Evolutionary conservation across 2,329 filamentous ascomycete genomes (phyloP), one percentile per base, ranked within the genome.

Genomic region (Ascomycota sp.): DNA sequence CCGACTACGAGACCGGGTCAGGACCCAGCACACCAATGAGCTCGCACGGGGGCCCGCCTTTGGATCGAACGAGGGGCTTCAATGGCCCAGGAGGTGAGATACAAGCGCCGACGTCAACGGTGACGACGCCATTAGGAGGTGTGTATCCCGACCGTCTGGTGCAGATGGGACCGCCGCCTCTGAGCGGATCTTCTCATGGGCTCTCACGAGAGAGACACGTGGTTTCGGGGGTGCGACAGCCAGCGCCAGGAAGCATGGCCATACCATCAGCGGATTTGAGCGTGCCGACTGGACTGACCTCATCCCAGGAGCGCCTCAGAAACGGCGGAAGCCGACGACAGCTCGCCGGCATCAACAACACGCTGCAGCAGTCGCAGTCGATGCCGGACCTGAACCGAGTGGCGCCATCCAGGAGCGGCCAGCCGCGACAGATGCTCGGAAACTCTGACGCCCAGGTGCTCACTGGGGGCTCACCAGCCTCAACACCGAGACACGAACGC

Each of bases 331-430:
- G 59, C 12, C 52, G 58, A 34, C 55, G 68, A 33, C 65, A 73
- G 39, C 51, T 75, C 20, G 61, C 61, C 9, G 62, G 64, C 27
- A 73, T 75, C 34, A 69, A 72, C 38, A 69, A 51, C 36, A 66
- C 60, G 30, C 54, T 72, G 4, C 61, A 65, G 37, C 60, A 65
- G 44, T 57, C 58, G 1, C 61, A 60, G 42, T 43, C 40, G 38
- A 55, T 42, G 52, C 53, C 44, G 2, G 51, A 53, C 1, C 30
- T 37, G 23, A 47, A 43, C 17, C 52, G 51, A 19, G 51, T 48
- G 20, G 53, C 49, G 27, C 51, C 52, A 9, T 29, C 36, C 20
- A 41, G 51, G 33, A 36, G 52, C 36, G 44, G 45, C 37, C 49
- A 52, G 40, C 36, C 52, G 20, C 46, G 57, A 10, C 52, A 51